Conservation (phyloP, 2,329 filamentous ascomycete species). For the Thielaviopsis musarum region DNA sequence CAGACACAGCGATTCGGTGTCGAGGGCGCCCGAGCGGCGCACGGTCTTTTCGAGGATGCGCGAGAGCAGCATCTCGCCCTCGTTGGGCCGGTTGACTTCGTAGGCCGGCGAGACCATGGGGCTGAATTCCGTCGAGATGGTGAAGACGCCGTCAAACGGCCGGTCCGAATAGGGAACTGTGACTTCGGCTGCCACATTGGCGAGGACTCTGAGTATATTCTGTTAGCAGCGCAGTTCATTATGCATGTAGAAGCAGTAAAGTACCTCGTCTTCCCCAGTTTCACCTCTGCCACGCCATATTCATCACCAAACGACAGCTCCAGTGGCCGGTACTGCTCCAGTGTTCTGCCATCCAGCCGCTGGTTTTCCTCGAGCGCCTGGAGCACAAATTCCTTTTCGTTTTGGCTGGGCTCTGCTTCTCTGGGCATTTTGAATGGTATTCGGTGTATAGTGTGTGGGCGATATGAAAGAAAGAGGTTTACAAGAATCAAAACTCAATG, state of each 20-base stretch:
- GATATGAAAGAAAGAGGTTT: conserved; percentile 1
- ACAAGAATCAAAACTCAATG: neutral
- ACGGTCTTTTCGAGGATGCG: conserved; percentile 87
- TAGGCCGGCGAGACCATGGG: conserved; percentile 86
- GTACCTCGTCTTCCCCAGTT: conserved; percentile 78
- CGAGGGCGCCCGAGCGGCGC: conserved; percentile 76
- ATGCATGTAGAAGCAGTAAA: neutral
- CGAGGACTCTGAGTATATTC: conserved; percentile 49
- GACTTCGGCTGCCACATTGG: conserved; percentile 76
- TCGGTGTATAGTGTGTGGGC: conserved; percentile 7
- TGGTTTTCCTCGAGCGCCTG: conserved; percentile 67
- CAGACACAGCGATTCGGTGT: conserved; percentile 91
- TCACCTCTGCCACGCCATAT: conserved; percentile 76
- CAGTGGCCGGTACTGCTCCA: conserved; percentile 65
- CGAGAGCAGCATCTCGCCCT: conserved; percentile 71
- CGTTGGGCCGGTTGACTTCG: conserved; percentile 68
- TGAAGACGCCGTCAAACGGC: conserved; percentile 90
- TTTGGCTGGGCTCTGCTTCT: conserved; percentile 77
- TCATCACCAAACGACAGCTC: conserved; percentile 75
- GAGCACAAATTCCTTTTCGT: conserved; percentile 73
- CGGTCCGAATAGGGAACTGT: conserved; percentile 72
- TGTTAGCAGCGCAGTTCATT: conserved; percentile 3
- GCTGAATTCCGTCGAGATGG: conserved; percentile 76
- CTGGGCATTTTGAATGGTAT: conserved; percentile 52
- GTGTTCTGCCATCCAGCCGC: conserved; percentile 66